phyloP scores from a whole-genome alignment of 495 filamentous ascomycete genomes.

The Xylaria longipes region DNA sequence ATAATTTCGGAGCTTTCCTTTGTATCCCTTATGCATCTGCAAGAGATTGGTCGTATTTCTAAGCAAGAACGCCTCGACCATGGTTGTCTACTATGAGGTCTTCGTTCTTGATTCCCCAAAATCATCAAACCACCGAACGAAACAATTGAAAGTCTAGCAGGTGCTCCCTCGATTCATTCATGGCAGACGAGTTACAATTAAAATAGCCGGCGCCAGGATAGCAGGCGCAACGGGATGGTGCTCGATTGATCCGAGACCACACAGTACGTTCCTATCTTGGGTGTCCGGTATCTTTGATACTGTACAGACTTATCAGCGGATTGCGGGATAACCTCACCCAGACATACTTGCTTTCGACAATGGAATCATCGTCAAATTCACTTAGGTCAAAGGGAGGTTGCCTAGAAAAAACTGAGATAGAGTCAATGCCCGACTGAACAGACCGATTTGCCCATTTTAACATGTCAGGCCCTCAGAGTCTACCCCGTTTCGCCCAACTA shows the following conservation, averaged over 20 bases:
- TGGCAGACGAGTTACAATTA: too few species aligned
- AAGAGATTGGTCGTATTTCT: background rate
- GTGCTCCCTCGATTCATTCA: too few species aligned
- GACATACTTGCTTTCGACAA: background rate
- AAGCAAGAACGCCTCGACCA: background rate
- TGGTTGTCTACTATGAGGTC: background rate
- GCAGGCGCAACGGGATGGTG: too few species aligned
- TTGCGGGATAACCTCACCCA: background rate
- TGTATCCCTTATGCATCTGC: background rate
- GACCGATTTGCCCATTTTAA: background rate
- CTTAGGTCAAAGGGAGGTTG: background rate
- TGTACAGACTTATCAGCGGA: background rate
- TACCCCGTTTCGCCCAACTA: background rate
- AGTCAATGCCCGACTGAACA: background rate
- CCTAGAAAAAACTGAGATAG: background rate
- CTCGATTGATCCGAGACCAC: background rate
- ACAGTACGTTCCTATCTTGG: background rate
- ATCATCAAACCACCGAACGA: too few species aligned
- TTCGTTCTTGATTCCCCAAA: background rate
- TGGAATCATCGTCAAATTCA: background rate
- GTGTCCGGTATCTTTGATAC: background rate
- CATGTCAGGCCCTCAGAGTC: background rate
- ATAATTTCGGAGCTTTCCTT: background rate
- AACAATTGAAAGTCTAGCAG: too few species aligned
- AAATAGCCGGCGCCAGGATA: too few species aligned